Percentiles rank a stretch among this genome's conserved stretches.
phyloP scores from a whole-genome alignment of 1,284 basidiomycete species.

The Pulveroboletus ridleyi region DNA sequence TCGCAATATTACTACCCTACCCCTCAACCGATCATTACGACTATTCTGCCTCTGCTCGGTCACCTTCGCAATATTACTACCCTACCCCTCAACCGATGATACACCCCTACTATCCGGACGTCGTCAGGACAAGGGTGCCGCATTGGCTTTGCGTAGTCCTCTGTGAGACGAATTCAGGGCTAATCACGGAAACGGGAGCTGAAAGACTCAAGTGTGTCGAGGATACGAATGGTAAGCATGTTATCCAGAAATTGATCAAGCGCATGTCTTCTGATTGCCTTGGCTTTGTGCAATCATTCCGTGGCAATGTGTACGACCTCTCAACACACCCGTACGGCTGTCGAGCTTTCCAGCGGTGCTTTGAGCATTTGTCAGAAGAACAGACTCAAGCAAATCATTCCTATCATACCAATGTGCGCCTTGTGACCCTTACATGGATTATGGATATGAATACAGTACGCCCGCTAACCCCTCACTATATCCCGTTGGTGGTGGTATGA shows the following conservation, averaged over 20 bases:
- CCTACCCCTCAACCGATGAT: conserved; percentile 58
- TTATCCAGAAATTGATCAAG: conserved; percentile 88
- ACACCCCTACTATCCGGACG: conserved; percentile 56
- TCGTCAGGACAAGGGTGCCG: conserved; percentile 45
- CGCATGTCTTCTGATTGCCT: conserved; percentile 82
- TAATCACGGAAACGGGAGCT: conserved; percentile 85
- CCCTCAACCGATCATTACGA: too few species aligned
- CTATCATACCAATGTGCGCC: conserved; percentile 56
- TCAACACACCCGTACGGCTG: conserved; percentile 95
- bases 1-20: too few species aligned
- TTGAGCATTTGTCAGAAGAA: conserved; percentile 83
- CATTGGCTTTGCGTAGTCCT: conserved; percentile 61
- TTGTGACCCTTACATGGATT: conserved; percentile 55
- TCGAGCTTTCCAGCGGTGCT: conserved; percentile 92
- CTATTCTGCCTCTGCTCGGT: too few species aligned
- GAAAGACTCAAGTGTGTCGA: conserved; percentile 85
- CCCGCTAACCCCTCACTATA: conserved; percentile 59
- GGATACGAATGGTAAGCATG: conserved; percentile 96
- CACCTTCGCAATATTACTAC: too few species aligned
- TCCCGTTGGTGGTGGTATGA: conserved; percentile 59
- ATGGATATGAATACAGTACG: conserved; percentile 60
- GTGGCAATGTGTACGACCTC: conserved; percentile 84
- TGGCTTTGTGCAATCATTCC: conserved; percentile 80
- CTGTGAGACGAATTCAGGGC: conserved; percentile 87
- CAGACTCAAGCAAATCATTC: conserved; percentile 66